These are phyloP conservation scores for Penicillium sumatraense DNA, from an alignment of 2,329 filamentous ascomycete genomes.

Conservation along the genomic window DNA sequence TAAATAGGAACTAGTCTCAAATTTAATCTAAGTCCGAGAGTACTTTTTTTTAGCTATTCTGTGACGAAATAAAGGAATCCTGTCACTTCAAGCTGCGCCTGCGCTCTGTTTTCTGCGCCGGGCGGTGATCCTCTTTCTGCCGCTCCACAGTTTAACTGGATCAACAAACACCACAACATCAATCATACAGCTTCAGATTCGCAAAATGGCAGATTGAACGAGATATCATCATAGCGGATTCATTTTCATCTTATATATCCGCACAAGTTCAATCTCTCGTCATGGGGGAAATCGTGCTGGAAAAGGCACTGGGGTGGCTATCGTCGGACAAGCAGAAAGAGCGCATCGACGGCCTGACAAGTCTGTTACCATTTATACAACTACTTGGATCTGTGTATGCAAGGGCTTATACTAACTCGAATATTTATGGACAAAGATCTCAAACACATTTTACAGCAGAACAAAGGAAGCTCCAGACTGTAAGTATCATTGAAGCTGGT, in stretches of 20 bases:
- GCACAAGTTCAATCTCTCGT: constrained; percentile 7
- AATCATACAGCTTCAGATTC: background rate
- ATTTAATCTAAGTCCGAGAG: too few species aligned
- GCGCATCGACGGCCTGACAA: constrained; percentile 56
- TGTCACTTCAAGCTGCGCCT: background rate
- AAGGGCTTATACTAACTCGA: constrained; percentile 17
- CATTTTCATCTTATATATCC: background rate
- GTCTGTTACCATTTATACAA: constrained; percentile 33
- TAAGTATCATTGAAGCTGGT: constrained; percentile 23
- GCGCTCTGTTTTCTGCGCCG: background rate
- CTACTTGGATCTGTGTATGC: background rate
- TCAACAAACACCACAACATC: constrained; percentile 5
- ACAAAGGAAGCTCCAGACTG: constrained; percentile 48
- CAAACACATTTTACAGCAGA: constrained; percentile 60
- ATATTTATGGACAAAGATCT: constrained; percentile 46
- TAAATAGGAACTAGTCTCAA: too few species aligned
- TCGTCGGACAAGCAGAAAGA: constrained; percentile 50
- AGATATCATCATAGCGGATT: background rate
- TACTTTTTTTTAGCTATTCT: too few species aligned
- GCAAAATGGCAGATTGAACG: constrained; percentile 8
- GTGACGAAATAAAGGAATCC: background rate
- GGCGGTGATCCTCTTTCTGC: constrained; percentile 13
- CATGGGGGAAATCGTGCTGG: constrained; percentile 50
- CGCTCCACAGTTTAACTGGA: constrained; percentile 13
- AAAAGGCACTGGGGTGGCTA: constrained; percentile 48